phyloP scores from a whole-genome alignment of 345 rosid species.

The Garcia nutans region DNA sequence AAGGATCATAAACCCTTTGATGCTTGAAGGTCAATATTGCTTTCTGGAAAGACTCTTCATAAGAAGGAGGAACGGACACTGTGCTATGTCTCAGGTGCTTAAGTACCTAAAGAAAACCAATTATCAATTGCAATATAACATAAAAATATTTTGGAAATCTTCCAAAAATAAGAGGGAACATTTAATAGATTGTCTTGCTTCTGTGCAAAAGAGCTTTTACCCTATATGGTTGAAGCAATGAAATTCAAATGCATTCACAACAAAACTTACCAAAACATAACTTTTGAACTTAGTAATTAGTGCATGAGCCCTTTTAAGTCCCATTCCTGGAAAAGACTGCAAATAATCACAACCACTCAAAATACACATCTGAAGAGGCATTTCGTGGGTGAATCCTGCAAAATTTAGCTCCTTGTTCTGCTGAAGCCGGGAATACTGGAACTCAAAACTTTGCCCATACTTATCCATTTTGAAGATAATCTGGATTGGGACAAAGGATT shows the following conservation, averaged over 20 bases:
- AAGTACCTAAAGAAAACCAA: conserved; percentile 55
- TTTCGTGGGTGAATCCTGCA: conserved; percentile 68
- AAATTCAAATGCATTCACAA: neutral
- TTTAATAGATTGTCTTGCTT: neutral
- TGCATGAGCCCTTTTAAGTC: conserved; percentile 88
- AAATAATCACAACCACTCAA: conserved; percentile 96
- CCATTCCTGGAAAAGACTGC: conserved; percentile 94
- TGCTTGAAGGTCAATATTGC: conserved; percentile 87
- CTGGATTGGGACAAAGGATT: conserved; percentile 34
- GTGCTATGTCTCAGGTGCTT: conserved; percentile 84
- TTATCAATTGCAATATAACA: conserved; percentile 14
- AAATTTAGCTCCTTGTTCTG: conserved; percentile 66
- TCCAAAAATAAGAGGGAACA: neutral
- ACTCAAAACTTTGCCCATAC: conserved; percentile 90
- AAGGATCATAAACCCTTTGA: conserved; percentile 86
- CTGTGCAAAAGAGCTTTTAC: no score
- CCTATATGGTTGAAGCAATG: no score
- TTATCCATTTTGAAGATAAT: conserved; percentile 94
- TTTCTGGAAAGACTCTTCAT: conserved; percentile 83
- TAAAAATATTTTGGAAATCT: conserved; percentile 13
- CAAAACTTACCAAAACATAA: conserved; percentile 62
- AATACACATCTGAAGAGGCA: conserved; percentile 98
- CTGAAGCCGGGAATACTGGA: conserved; percentile 61
- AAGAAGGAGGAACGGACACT: conserved; percentile 69
- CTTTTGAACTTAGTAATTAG: conserved; percentile 73